These are phyloP conservation scores for Grigorovia humatica DNA, from an alignment of 805 yeast genomes.

Conservation along the genomic window DNA sequence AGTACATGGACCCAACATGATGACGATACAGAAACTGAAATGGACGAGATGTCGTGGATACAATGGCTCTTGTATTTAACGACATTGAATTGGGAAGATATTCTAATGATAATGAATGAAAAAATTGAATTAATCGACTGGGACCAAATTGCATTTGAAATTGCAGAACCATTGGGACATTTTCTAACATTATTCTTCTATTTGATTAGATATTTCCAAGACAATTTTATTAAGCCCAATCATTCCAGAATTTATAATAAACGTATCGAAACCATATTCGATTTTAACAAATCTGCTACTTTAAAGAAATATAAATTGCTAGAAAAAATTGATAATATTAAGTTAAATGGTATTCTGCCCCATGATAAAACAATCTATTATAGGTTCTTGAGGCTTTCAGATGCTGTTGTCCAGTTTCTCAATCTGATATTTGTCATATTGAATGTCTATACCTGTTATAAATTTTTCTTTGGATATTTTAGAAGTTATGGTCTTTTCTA, in stretches of 20 bases:
- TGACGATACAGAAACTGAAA: conserved; percentile 1
- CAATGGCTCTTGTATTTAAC: conserved; percentile 3
- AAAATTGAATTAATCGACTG: conserved; percentile 21
- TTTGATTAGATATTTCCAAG: conserved; percentile 20
- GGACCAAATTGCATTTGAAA: conserved; percentile 18
- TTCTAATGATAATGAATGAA: conserved; percentile 16
- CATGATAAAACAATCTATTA: not conserved
- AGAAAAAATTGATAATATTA: conserved; percentile 4
- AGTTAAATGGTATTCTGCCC: not conserved
- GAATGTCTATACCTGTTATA: conserved; percentile 12
- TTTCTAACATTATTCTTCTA: conserved; percentile 13
- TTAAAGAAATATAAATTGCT: conserved; percentile 14
- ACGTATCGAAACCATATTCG: conserved; percentile 12
- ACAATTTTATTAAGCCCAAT: conserved; percentile 22
- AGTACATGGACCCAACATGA: not conserved
- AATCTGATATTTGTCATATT: not conserved
- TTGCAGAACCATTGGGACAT: conserved; percentile 22
- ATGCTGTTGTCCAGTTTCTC: conserved; percentile 6
- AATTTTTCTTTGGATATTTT: conserved; percentile 14
- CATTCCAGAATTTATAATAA: conserved; percentile 9
- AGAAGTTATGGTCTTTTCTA: conserved; percentile 17
- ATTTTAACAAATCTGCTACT: conserved; percentile 20
- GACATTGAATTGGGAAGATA: conserved; percentile 12
- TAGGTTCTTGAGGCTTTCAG: conserved; percentile 9
- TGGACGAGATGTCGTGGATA: conserved; percentile 5